Conservation (phyloP, 495 filamentous ascomycete species). For the Massariosphaeria phaeospora region DNA sequence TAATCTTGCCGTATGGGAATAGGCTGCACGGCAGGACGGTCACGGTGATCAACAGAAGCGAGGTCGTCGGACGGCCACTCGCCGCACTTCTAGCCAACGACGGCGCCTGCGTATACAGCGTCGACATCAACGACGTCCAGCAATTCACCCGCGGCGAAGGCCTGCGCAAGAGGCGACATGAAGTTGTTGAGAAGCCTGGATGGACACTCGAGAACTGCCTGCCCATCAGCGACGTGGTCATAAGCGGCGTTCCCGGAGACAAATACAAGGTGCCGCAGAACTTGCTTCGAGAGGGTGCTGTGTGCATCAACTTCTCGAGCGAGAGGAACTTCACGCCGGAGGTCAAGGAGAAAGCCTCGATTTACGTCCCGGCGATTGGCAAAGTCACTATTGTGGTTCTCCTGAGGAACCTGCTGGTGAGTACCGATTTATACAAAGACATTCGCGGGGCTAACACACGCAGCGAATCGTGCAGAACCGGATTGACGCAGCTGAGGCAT, state of each 20-base stretch:
- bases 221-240: conserved; percentile 85
- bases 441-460: conserved; percentile 5
- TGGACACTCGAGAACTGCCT: conserved; percentile 73
- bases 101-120: conserved; percentile 88
- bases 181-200: conserved; percentile 72
- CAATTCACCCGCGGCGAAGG: conserved; percentile 83
- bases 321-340: conserved; percentile 89
- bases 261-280: conserved; percentile 81
- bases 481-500: conserved; percentile 12
- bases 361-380: conserved; percentile 93
- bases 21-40: conserved; percentile 84
- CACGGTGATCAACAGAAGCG: conserved; percentile 89
- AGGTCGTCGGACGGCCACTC: conserved; percentile 90
- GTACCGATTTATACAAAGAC: conserved; percentile 34
- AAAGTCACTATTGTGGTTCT: conserved; percentile 95
- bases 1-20: conserved; percentile 90
- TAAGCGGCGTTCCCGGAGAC: conserved; percentile 84
- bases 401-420: conserved; percentile 79
- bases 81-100: conserved; percentile 96
- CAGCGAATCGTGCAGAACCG: conserved; percentile 33
- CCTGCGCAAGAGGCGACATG: conserved; percentile 72
- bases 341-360: conserved; percentile 89
- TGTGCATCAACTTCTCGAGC: conserved; percentile 96
- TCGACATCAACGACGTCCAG: conserved; percentile 90
- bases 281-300: conserved; percentile 77